These are phyloP conservation scores for Solanum habrochaites DNA, from an alignment of 257 asterid species.

Conservation along the genomic window DNA sequence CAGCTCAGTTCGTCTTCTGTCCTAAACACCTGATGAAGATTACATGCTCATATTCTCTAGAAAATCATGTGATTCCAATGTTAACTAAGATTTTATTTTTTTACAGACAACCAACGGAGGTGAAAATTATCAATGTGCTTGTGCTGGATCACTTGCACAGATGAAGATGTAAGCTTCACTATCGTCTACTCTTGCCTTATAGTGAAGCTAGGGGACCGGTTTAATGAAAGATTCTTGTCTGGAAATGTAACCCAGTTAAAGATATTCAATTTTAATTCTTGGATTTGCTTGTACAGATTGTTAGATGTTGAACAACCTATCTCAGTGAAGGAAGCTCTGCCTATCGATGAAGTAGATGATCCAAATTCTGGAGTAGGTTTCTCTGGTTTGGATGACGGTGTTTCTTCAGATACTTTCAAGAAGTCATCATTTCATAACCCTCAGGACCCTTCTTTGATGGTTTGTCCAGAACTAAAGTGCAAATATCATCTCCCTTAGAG, in stretches of 20 bases:
- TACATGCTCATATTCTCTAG: background rate
- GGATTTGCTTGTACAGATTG: background rate
- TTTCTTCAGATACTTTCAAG: constrained; percentile 3
- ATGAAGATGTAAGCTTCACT: constrained; percentile 19
- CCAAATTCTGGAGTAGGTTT: constrained; percentile 9
- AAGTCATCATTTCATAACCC: background rate
- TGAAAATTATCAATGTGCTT: constrained; percentile 7
- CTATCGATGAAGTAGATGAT: constrained; percentile 2
- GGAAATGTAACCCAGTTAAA: background rate
- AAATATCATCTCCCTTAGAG: background rate
- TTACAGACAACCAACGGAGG: constrained; percentile 19
- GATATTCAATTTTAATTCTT: background rate
- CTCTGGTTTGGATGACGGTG: constrained; percentile 12
- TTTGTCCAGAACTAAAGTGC: background rate
- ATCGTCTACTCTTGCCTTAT: background rate
- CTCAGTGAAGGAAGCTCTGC: background rate
- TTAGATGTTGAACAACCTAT: background rate
- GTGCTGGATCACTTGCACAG: constrained; percentile 16
- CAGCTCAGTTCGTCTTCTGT: background rate
- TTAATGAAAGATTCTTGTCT: background rate
- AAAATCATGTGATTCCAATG: background rate
- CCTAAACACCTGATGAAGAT: background rate
- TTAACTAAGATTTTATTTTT: constrained; percentile 10
- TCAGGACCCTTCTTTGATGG: constrained; percentile 7
- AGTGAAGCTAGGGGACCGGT: background rate